A percentile compares a stretch with the other conserved stretches of the same genome.
phyloP scores from a whole-genome alignment of 2,329 filamentous ascomycete species.

The Immersiporthe knoxdaviesiana region DNA sequence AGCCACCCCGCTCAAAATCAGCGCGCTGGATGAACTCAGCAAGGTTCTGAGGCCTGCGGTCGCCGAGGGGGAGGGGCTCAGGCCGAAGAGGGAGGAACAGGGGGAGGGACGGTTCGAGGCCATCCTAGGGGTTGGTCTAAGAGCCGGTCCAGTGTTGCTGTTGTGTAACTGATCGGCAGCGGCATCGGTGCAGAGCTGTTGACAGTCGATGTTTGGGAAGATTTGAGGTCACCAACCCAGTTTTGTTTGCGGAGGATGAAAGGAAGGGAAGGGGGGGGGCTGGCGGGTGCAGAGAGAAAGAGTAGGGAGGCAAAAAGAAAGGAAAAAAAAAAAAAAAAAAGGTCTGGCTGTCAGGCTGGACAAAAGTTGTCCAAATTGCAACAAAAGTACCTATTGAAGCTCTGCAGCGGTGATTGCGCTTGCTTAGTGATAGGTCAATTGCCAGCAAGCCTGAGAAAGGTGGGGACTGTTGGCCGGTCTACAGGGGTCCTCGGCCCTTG shows the following conservation, averaged over 20 bases:
- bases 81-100: constrained; percentile 51
- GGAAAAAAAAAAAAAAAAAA: background rate
- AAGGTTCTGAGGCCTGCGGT: constrained; percentile 64
- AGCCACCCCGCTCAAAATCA: constrained; percentile 77
- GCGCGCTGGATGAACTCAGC: constrained; percentile 78
- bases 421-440: constrained; percentile 18
- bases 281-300: no score
- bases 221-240: background rate
- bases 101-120: constrained; percentile 33
- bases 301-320: no score
- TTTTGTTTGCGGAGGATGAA: background rate
- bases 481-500: constrained; percentile 4
- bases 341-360: background rate
- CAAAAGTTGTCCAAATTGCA: background rate
- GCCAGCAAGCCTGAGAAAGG: background rate
- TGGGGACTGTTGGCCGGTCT: background rate
- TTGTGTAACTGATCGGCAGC: background rate
- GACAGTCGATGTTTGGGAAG: background rate
- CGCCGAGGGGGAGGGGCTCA: constrained; percentile 64
- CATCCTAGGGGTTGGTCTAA: constrained; percentile 23
- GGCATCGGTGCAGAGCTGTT: background rate
- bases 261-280: background rate
- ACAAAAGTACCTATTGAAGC: background rate
- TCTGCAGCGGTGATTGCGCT: constrained; percentile 15
- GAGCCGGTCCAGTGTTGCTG: background rate